phyloP scores from a whole-genome alignment of 2,329 filamentous ascomycete species.

The Acarospora socialis region DNA sequence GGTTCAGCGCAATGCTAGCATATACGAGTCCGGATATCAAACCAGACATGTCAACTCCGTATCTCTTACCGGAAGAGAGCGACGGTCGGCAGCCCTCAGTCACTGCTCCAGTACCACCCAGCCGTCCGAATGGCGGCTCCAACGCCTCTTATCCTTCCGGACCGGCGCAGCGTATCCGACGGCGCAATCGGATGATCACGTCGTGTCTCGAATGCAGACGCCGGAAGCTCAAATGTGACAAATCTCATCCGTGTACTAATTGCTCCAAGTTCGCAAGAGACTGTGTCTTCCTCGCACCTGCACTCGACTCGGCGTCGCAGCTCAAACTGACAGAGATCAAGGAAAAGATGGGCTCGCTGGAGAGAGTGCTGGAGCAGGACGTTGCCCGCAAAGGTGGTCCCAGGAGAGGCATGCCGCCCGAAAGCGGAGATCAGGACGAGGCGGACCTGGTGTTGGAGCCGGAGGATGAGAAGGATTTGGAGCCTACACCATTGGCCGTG shows the following conservation, averaged over 20 bases:
- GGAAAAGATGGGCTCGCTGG: conserved; percentile 60
- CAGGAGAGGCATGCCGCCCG: conserved; percentile 26
- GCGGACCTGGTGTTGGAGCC: conserved; percentile 30
- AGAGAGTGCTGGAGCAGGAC: conserved; percentile 55
- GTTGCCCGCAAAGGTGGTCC: conserved; percentile 35
- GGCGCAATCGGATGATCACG: conserved; percentile 52
- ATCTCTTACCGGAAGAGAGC: no score
- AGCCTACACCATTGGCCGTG: conserved; percentile 47
- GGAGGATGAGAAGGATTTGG: conserved; percentile 44
- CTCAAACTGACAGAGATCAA: conserved; percentile 62
- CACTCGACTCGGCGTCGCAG: conserved; percentile 55
- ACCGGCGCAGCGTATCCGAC: conserved; percentile 28
- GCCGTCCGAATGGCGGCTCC: no score
- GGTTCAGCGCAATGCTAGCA: no score
- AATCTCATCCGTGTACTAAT: conserved; percentile 55
- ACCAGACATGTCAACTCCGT: no score
- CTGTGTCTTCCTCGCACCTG: conserved; percentile 50
- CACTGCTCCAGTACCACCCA: no score
- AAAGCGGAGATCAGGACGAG: conserved; percentile 42
- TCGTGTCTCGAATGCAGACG: conserved; percentile 58
- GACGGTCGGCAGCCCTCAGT: no score
- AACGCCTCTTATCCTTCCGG: no score
- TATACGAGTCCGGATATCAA: no score
- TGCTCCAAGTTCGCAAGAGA: conserved; percentile 37
- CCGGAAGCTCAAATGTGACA: conserved; percentile 67